Base-by-base conservation (phyloP, 306 rosid genomes). In the Nissolia schottii region DNA sequence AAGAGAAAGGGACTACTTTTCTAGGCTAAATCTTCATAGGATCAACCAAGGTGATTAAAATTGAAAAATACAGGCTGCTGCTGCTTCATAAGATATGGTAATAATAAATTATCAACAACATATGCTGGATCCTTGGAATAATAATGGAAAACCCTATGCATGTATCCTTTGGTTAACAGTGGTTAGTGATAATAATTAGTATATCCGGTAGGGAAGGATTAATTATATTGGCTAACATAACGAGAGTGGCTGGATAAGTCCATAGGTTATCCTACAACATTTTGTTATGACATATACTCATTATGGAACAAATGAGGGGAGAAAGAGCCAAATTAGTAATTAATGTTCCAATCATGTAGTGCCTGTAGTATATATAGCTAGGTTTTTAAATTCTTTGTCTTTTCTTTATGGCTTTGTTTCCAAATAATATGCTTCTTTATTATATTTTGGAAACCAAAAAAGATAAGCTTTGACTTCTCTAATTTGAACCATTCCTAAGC, bases 21-120 rank as follows among this genome's bases (percentile, higher is more conserved):
- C 1, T 79, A 74, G 72, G 67, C 62, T 67, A 74, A 80, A 80
- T 80, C 83, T 80, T 74, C 18, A 74, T 74, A 67, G 83, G 83
- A 80, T 74, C 83, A 53, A 67, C 18, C 80, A 79, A 67, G 45
- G 70, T 60, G 13, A 79, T 71, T n/a, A 3, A 13, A 79, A 51
- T 48, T 51, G 3, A 58, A 62, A 45, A 74, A 68, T 67, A 59
- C 75, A 40, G 64, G n/a, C 70, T 13, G 46, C 76, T 24, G 51
- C 25, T 13, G 50, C 15, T 76, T 63, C 32, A 51, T 51, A 23
- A 38, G 41, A 62, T n/a, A 62, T 51, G n/a, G n/a, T n/a, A 1
- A 15, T 45, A 51, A 24, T 29, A 41, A 19, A 53, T 54, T 6
- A 40, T 5, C 19, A 53, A 77, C 24, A 77, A 68, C 37, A 28